Base-by-base conservation (phyloP, 2,329 filamentous ascomycete species). In the Raffaelea ambrosiae region DNA sequence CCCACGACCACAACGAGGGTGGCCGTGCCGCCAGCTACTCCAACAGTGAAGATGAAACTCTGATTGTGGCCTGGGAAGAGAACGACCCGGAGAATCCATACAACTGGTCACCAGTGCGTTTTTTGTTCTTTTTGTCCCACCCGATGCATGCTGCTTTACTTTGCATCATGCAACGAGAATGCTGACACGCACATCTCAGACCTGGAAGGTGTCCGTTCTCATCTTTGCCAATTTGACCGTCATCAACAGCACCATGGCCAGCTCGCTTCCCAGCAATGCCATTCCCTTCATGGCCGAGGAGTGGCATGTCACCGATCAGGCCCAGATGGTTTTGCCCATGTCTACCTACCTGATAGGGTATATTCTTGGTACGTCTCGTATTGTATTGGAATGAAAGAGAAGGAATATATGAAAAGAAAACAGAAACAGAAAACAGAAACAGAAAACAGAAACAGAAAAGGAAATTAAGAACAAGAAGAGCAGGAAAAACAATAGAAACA, bases 181-280 rank as follows among this genome's bases (percentile, higher is more conserved):
- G n/a, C n/a, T n/a, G n/a, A n/a, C n/a, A n/a, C n/a, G n/a, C n/a
- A n/a, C n/a, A n/a, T 20, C 18, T n/a, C 52, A 81, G 73, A 55
- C 55, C 44, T 77, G 71, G 55, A 86, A 85, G 58, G 53, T 63
- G 2, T 64, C 67, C 35, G 70, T 85, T 5, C 58, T 83, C 2
- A 57, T 77, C 22, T 69, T 76, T 0, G 73, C 74, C 2, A 77
- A 80, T 64, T 59, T 75, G 53, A 70, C 74, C 46, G 80, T 86
- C 40, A 68, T 84, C 59, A 87, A 87, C 61, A 80, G 75, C 22
- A 86, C 83, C 10, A 77, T 86, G 64, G 77, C 76, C 2, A 83
- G 77, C 39, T 71, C 80, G 0, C 67, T 87, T 5, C 79, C 83
- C 1, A 78, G 79, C 48, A 83, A 83, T 60, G 78, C 79, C 14